phyloP scores from a whole-genome alignment of 2,329 filamentous ascomycete genomes.

The Teratosphaeria gauchensis region DNA sequence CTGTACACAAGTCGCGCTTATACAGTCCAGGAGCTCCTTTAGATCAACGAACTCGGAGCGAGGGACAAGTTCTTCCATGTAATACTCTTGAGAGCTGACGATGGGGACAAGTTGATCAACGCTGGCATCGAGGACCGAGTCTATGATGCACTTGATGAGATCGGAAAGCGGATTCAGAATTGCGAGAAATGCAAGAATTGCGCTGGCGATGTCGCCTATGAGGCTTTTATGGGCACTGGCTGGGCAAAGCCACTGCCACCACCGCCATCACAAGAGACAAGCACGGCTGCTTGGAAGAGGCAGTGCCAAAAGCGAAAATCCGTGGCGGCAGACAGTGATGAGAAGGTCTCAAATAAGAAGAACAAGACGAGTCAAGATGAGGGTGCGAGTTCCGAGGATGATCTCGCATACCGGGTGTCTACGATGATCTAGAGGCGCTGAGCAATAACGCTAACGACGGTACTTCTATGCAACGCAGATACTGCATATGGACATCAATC shows the following conservation, averaged over 20 bases:
- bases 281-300: too few relatives aligned
- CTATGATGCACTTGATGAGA: not conserved
- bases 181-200: not conserved
- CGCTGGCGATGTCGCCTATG: not conserved
- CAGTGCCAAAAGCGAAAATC: too few relatives aligned
- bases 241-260: not conserved
- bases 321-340: too few relatives aligned
- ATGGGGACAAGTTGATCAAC: not conserved
- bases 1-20: not conserved
- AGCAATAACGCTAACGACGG: too few relatives aligned
- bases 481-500: too few relatives aligned
- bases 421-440: too few relatives aligned
- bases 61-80: not conserved
- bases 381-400: too few relatives aligned
- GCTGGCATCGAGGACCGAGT: not conserved
- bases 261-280: not conserved
- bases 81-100: not conserved
- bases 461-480: too few relatives aligned
- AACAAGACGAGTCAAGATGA: too few relatives aligned
- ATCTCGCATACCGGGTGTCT: too few relatives aligned
- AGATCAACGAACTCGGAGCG: not conserved
- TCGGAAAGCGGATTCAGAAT: not conserved
- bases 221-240: not conserved
- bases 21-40: not conserved
- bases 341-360: too few relatives aligned